Percentiles rank a stretch among this genome's conserved stretches.
phyloP scores from a whole-genome alignment of 257 asterid species.

The Nicotiana sylvestris region DNA sequence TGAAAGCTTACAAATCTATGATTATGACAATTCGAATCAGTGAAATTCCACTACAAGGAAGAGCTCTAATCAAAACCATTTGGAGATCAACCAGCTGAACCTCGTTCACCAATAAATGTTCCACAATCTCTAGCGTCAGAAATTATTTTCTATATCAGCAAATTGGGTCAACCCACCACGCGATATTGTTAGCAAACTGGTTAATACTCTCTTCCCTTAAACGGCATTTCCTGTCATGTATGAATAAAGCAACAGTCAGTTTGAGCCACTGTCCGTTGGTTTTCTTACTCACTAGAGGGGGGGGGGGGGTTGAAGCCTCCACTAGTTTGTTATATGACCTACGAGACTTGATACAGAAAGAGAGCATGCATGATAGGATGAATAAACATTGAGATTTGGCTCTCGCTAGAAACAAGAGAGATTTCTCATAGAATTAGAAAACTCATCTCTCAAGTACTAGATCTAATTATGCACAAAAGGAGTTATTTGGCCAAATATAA shows the following conservation, averaged over 20 bases:
- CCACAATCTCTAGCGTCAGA: background rate
- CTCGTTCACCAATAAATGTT: background rate
- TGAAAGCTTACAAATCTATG: background rate
- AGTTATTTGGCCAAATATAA: background rate
- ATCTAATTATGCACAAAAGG: background rate
- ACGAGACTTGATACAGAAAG: background rate
- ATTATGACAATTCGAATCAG: background rate
- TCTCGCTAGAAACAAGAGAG: background rate
- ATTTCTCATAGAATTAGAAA: background rate
- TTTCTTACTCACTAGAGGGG: too few species aligned
- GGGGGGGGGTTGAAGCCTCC: background rate
- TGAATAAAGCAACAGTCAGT: background rate
- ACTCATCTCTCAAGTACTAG: background rate
- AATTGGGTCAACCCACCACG: background rate
- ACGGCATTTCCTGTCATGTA: conserved; percentile 2
- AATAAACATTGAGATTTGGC: background rate
- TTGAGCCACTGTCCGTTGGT: background rate
- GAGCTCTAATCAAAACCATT: background rate
- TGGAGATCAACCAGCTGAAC: background rate
- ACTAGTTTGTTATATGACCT: background rate
- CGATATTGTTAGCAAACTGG: background rate
- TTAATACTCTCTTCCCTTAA: background rate
- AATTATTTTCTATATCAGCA: background rate
- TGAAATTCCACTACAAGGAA: background rate
- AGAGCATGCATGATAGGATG: background rate